These are phyloP conservation scores for Tirmania nivea DNA, from an alignment of 495 filamentous ascomycete genomes.

Conservation along the genomic window DNA sequence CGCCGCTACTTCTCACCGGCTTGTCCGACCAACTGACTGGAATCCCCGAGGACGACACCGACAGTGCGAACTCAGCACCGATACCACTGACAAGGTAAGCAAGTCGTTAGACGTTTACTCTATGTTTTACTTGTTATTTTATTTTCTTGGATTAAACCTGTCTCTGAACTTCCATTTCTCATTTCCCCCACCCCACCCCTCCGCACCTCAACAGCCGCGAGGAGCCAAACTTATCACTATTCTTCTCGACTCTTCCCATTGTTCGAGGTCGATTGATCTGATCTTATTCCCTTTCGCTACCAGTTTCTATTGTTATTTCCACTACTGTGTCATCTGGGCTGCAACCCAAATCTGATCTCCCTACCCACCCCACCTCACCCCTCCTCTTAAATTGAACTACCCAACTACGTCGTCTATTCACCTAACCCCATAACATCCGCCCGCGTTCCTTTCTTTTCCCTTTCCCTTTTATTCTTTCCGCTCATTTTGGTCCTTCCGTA, in stretches of 20 bases:
- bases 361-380: neutral
- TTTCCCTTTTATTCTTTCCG: conserved; percentile 2
- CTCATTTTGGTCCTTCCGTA: conserved; percentile 5
- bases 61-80: neutral
- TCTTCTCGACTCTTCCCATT: neutral
- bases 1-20: neutral
- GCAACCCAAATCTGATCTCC: neutral
- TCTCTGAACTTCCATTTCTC: neutral
- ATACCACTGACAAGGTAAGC: neutral
- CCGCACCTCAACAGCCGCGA: neutral
- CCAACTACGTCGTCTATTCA: neutral
- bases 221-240: neutral
- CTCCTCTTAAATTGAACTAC: neutral
- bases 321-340: neutral
- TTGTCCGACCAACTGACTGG: neutral
- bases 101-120: neutral
- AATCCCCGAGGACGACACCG: neutral
- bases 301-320: neutral
- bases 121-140: neutral
- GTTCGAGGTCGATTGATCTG: too few species aligned
- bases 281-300: too few species aligned
- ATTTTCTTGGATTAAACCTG: neutral
- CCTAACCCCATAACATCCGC: neutral
- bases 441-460: neutral
- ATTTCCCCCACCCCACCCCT: neutral